Conservation (phyloP, 306 rosid genomes). For the Castanea sativa region DNA sequence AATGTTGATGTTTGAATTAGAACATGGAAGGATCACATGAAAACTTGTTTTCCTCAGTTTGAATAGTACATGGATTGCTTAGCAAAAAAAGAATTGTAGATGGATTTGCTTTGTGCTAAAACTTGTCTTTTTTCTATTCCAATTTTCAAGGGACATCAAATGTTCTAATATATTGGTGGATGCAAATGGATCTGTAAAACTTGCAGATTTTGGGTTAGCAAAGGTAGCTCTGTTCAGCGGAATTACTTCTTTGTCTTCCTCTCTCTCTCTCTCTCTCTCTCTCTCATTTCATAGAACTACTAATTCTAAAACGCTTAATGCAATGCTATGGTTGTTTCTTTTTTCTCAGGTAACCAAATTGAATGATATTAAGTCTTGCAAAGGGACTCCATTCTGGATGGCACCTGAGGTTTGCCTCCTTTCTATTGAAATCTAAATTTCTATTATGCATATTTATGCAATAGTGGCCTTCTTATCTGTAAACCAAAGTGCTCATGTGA, state of each 20-base stretch:
- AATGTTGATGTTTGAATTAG: background rate
- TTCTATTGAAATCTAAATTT: background rate
- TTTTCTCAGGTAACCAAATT: slow-evolving; percentile 48
- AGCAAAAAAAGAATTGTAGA: background rate
- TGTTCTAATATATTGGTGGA: slow-evolving; percentile 54
- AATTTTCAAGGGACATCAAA: slow-evolving; percentile 43
- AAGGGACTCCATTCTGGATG: slow-evolving; percentile 58
- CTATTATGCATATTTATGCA: background rate
- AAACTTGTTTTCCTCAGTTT: background rate
- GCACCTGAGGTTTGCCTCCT: slow-evolving; percentile 53
- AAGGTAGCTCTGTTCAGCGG: slow-evolving; percentile 37
- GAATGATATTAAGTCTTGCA: slow-evolving; percentile 56
- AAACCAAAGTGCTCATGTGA: background rate
- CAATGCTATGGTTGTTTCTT: slow-evolving; percentile 20
- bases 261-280: slow-evolving; percentile 8
- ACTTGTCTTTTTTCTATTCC: background rate
- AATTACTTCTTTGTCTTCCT: background rate
- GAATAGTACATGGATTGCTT: background rate
- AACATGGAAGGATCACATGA: background rate
- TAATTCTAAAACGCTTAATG: slow-evolving; percentile 1
- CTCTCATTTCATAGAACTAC: background rate
- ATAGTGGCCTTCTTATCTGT: background rate
- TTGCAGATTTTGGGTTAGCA: slow-evolving; percentile 61
- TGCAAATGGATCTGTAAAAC: slow-evolving; percentile 49
- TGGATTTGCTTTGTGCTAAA: background rate